Percentiles rank a stretch among this genome's conserved stretches.
These are phyloP conservation scores for Aspergillus cristatus DNA, from an alignment of 495 filamentous ascomycete genomes.

Conservation along the genomic window DNA sequence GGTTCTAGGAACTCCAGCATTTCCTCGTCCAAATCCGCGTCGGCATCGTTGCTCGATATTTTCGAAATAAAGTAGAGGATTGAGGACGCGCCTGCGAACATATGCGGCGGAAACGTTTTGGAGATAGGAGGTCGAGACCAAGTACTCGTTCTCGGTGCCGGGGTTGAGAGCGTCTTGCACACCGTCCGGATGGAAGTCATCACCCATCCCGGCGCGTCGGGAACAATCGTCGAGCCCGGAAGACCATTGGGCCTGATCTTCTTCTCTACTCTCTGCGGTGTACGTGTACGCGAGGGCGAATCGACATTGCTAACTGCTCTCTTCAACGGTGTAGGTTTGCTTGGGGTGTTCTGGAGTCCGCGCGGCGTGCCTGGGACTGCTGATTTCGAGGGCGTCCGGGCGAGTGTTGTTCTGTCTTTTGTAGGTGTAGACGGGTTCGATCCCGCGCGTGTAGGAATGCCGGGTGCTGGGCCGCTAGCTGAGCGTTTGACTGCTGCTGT, in stretches of 20 bases:
- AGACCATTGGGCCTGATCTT: constrained; percentile 13
- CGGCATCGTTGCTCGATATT: constrained; percentile 19
- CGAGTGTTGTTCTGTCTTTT: constrained; percentile 12
- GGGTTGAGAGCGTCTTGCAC: constrained; percentile 51
- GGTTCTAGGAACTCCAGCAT: constrained; percentile 29
- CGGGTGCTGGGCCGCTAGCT: constrained; percentile 19
- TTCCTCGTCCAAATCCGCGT: constrained; percentile 30
- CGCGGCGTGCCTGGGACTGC: constrained; percentile 23
- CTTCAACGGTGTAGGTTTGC: constrained; percentile 33
- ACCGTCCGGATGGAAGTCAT: constrained; percentile 57
- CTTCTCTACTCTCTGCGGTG: constrained; percentile 10
- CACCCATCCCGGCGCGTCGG: constrained; percentile 54
- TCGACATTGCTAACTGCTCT: constrained; percentile 16
- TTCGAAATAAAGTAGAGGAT: constrained; percentile 37
- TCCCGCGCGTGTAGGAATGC: constrained; percentile 19
- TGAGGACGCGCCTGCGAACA: constrained; percentile 54
- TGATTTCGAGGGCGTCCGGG: constrained; percentile 25
- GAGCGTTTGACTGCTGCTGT: constrained; percentile 22
- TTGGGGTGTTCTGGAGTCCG: constrained; percentile 33
- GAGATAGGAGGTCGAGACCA: constrained; percentile 39
- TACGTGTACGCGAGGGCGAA: constrained; percentile 15
- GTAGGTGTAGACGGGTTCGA: constrained; percentile 26
- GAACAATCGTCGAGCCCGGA: constrained; percentile 22
- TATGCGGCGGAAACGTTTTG: constrained; percentile 47
- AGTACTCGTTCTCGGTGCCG: constrained; percentile 35